A percentile compares a stretch with the other conserved stretches of the same genome.
These are phyloP conservation scores for Mycena epipterygia DNA, from an alignment of 768 basidiomycete species.

Conservation along the genomic window DNA sequence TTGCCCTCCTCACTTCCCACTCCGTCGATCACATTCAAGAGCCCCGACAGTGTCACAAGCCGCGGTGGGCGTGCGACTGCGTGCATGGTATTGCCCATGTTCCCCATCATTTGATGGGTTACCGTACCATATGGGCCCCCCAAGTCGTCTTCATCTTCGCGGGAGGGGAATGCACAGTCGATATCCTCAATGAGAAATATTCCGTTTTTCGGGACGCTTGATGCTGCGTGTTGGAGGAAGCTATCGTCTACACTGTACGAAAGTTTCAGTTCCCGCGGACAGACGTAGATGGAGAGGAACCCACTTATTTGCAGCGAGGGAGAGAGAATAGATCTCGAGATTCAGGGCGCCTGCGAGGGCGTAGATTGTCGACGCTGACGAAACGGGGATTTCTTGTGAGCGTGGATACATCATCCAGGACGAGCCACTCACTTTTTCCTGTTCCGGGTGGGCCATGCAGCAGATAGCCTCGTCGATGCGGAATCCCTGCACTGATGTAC, in stretches of 20 bases:
- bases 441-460: constrained; percentile 74
- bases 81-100: constrained; percentile 20
- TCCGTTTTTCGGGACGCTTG: constrained; percentile 44
- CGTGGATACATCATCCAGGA: not conserved
- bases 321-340: constrained; percentile 85
- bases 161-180: constrained; percentile 56
- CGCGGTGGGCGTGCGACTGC: constrained; percentile 37
- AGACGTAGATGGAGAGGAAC: not conserved
- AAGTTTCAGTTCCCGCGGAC: not conserved
- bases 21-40: constrained; percentile 72
- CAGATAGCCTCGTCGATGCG: constrained; percentile 69
- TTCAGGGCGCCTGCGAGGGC: constrained; percentile 75
- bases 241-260: constrained; percentile 45
- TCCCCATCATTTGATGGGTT: not conserved
- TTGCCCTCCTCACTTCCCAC: constrained; percentile 74
- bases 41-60: constrained; percentile 64
- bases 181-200: constrained; percentile 56
- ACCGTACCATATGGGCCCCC: not conserved
- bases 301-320: constrained; percentile 53
- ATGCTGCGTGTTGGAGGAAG: constrained; percentile 43
- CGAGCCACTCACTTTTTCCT: constrained; percentile 63
- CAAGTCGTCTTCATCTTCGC: constrained; percentile 55
- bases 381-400: constrained; percentile 43
- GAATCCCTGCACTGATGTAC: constrained; percentile 70
- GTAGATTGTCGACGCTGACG: constrained; percentile 65